phyloP scores from a whole-genome alignment of 495 filamentous ascomycete species.

The Hypoxylon rickii region DNA sequence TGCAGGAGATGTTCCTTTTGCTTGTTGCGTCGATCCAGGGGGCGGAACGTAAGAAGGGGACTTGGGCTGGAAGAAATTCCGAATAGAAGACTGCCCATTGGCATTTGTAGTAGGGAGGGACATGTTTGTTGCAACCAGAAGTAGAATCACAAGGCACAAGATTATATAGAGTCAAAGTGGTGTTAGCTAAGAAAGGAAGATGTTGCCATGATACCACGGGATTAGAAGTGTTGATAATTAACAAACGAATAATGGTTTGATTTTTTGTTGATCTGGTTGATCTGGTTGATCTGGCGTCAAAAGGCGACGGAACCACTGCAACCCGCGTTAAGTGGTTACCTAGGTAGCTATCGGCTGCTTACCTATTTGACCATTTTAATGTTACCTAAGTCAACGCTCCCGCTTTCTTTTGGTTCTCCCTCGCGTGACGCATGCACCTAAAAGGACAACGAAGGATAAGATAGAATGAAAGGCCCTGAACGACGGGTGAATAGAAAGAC shows the following conservation, averaged over 20 bases:
- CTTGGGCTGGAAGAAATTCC: conserved; percentile 54
- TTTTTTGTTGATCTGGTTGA: neutral
- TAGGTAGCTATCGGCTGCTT: too few species aligned
- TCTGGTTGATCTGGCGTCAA: too few species aligned
- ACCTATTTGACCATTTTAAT: too few species aligned
- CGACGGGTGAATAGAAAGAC: neutral
- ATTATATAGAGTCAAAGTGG: conserved; percentile 2
- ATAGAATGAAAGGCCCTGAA: neutral
- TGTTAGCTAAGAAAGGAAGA: conserved; percentile 15
- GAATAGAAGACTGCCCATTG: conserved; percentile 53
- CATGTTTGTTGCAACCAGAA: conserved; percentile 21
- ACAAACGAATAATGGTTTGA: too few species aligned
- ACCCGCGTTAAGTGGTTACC: conserved; percentile 34
- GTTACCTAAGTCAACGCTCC: too few species aligned
- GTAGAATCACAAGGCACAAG: too few species aligned
- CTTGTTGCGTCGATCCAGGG: conserved; percentile 20
- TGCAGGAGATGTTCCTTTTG: conserved; percentile 13
- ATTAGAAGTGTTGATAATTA: neutral
- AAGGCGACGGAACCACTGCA: too few species aligned
- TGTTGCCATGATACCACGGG: conserved; percentile 3
- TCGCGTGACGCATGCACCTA: conserved; percentile 22
- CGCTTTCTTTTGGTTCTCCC: too few species aligned
- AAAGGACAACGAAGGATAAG: neutral
- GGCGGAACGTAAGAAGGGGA: conserved; percentile 48
- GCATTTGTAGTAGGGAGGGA: conserved; percentile 37